Conservation (phyloP, 2,329 filamentous ascomycete species). For the Cryphonectria radicalis region DNA sequence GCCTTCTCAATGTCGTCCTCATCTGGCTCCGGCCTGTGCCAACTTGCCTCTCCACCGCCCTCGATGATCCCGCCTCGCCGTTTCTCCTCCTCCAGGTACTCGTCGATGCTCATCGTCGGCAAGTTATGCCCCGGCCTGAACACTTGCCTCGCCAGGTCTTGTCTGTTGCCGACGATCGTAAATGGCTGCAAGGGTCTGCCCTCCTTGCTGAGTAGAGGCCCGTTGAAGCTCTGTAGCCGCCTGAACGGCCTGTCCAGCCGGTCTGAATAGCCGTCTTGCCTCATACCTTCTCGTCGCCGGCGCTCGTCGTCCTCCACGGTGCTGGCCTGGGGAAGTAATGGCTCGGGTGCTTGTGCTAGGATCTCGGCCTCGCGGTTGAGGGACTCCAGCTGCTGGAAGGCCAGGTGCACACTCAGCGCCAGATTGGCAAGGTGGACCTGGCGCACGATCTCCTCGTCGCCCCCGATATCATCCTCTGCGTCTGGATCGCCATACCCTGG, state of each 20-base stretch:
- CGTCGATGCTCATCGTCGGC: slow-evolving; percentile 97
- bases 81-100: slow-evolving; percentile 92
- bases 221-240: slow-evolving; percentile 49
- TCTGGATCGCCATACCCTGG: slow-evolving; percentile 56
- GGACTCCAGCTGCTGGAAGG: slow-evolving; percentile 86
- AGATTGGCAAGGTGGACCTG: slow-evolving; percentile 79
- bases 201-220: slow-evolving; percentile 72
- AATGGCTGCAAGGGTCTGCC: slow-evolving; percentile 92
- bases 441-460: slow-evolving; percentile 84
- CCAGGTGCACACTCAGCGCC: slow-evolving; percentile 72
- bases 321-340: slow-evolving; percentile 46
- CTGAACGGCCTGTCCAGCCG: slow-evolving; percentile 70
- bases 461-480: slow-evolving; percentile 64
- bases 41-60: slow-evolving; percentile 80
- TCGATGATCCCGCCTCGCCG: slow-evolving; percentile 86
- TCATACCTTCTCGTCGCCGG: slow-evolving; percentile 37
- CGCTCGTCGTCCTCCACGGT: slow-evolving; percentile 52
- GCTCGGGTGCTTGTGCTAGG: slow-evolving; percentile 72
- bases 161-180: slow-evolving; percentile 77
- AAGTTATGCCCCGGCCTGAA: slow-evolving; percentile 91
- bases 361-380: slow-evolving; percentile 85
- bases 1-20: slow-evolving; percentile 90
- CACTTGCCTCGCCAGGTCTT: slow-evolving; percentile 77
- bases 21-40: slow-evolving; percentile 71
- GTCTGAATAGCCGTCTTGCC: slow-evolving; percentile 62